phyloP scores from a whole-genome alignment of 2,329 filamentous ascomycete genomes.

The Zelopaecilomyces penicillatus region DNA sequence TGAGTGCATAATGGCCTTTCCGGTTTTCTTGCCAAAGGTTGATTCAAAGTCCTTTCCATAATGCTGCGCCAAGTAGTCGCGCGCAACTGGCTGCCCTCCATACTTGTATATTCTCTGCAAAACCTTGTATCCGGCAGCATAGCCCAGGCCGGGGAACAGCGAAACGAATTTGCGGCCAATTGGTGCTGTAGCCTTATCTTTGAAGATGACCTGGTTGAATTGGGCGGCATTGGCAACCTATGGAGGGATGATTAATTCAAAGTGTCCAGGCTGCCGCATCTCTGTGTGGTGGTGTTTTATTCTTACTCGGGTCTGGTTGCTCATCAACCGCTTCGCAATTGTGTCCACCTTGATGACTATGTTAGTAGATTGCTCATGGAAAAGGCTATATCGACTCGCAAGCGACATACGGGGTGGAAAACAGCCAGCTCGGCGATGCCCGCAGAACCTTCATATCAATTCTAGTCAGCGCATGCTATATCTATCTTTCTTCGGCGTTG shows the following conservation, averaged over 20 bases:
- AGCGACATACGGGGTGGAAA: conserved; percentile 69
- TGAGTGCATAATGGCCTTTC: conserved; percentile 97
- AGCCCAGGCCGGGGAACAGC: conserved; percentile 92
- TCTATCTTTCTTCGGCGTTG: neutral
- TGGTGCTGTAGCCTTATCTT: conserved; percentile 68
- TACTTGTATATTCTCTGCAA: conserved; percentile 98
- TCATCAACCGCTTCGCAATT: conserved; percentile 98
- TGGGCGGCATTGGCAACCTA: conserved; percentile 38
- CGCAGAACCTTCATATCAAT: conserved; percentile 58
- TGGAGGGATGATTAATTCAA: conserved; percentile 11
- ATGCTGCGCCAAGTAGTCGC: conserved; percentile 77
- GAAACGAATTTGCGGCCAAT: conserved; percentile 77
- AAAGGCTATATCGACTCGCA: neutral
- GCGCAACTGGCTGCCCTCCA: conserved; percentile 88
- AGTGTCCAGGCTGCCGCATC: neutral
- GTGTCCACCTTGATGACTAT: conserved; percentile 69
- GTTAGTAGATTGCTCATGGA: conserved; percentile 6
- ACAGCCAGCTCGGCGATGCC: conserved; percentile 89
- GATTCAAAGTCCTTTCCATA: conserved; percentile 77
- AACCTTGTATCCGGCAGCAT: conserved; percentile 96
- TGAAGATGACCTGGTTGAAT: conserved; percentile 91
- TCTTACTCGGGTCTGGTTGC: conserved; percentile 68
- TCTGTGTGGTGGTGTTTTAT: conserved; percentile 32
- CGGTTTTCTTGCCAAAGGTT: conserved; percentile 91
- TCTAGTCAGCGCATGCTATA: neutral